These are phyloP conservation scores for Diaporthe sp. DNA, from an alignment of 2,329 filamentous ascomycete genomes.

Conservation along the genomic window DNA sequence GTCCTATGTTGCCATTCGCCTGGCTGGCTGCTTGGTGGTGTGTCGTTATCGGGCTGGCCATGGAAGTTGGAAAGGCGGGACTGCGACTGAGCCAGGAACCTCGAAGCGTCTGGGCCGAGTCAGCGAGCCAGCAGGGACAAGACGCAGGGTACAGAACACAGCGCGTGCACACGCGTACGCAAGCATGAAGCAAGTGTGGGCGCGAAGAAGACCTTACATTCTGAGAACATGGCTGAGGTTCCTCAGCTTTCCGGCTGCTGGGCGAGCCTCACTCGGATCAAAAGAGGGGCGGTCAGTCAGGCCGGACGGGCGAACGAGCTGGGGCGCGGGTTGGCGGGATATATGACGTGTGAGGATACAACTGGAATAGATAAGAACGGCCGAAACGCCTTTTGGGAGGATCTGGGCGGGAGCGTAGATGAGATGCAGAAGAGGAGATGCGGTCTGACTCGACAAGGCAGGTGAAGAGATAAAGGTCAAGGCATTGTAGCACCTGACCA, in stretches of 20 bases:
- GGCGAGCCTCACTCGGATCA: conserved; percentile 28
- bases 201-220: conserved; percentile 74
- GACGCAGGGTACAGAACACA: background rate
- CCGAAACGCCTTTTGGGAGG: background rate
- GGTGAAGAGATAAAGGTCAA: background rate
- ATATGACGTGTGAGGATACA: conserved; percentile 32
- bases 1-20: conserved; percentile 48
- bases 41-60: conserved; percentile 65
- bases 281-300: conserved; percentile 9
- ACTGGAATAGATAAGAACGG: conserved; percentile 7
- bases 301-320: background rate
- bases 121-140: background rate
- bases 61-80: conserved; percentile 81
- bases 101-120: conserved; percentile 81
- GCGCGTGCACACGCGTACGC: background rate
- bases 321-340: conserved; percentile 24
- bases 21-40: conserved; percentile 46
- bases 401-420: background rate
- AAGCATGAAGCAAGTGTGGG: background rate
- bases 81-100: conserved; percentile 96
- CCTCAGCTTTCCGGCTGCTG: conserved; percentile 32
- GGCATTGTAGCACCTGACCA: conserved; percentile 15
- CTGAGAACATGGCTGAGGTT: conserved; percentile 77
- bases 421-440: conserved; percentile 11
- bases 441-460: background rate